Conservation (phyloP, 2,329 filamentous ascomycete species). For the Helotiales sp. region DNA sequence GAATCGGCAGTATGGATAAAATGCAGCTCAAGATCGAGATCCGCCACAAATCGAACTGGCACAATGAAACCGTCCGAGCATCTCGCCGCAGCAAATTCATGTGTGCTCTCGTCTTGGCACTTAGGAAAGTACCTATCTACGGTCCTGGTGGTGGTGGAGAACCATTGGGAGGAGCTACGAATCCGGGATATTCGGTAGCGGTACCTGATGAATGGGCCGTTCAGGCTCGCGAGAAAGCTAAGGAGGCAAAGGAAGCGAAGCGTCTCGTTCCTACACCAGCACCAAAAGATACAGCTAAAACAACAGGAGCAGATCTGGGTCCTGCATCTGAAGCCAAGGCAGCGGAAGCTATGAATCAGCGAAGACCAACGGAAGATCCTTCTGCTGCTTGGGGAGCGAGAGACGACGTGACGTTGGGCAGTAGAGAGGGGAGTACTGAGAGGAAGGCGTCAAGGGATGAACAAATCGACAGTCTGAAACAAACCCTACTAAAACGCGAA, state of each 20-base stretch:
- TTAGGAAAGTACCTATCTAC: conserved; percentile 85
- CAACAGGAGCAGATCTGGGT: conserved; percentile 14
- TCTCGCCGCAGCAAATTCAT: conserved; percentile 92
- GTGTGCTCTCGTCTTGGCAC: conserved; percentile 82
- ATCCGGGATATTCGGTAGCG: conserved; percentile 79
- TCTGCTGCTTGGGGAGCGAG: conserved; percentile 33
- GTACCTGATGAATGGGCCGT: conserved; percentile 69
- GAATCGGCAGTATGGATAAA: conserved; percentile 85
- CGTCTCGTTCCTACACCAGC: conserved; percentile 61
- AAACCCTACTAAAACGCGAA: conserved; percentile 31
- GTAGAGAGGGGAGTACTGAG: conserved; percentile 7
- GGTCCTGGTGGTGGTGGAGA: conserved; percentile 73
- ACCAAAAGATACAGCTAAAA: conserved; percentile 10
- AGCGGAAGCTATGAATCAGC: conserved; percentile 40
- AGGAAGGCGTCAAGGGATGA: conserved; percentile 8
- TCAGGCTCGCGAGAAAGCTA: conserved; percentile 59
- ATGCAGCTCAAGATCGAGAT: conserved; percentile 80
- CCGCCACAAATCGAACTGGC: conserved; percentile 90
- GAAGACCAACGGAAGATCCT: conserved; percentile 26
- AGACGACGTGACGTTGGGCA: conserved; percentile 20
- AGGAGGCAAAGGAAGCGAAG: conserved; percentile 60
- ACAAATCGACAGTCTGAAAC: conserved; percentile 26
- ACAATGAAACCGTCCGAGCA: conserved; percentile 80
- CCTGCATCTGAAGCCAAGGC: conserved; percentile 39
- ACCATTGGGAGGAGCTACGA: conserved; percentile 62